These are phyloP conservation scores for Pseudozyma pruni DNA, from an alignment of 1,284 basidiomycete genomes.

Conservation along the genomic window DNA sequence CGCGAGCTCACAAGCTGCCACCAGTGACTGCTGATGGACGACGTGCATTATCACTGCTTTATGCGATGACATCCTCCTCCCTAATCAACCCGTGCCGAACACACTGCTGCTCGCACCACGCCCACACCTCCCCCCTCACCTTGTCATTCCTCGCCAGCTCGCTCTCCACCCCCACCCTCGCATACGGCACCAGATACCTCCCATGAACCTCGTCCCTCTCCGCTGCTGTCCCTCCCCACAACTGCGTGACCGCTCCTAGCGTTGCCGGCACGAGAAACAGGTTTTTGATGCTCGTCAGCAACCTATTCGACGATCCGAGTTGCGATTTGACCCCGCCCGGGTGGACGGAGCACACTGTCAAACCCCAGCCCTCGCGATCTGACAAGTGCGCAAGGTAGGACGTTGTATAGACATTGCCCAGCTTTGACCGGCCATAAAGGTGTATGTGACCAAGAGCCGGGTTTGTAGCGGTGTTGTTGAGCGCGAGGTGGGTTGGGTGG, in stretches of 20 bases:
- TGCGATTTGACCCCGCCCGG: constrained; percentile 46
- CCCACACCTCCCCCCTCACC: constrained; percentile 20
- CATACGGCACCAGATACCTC: constrained; percentile 51
- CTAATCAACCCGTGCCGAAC: constrained; percentile 11
- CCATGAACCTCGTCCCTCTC: constrained; percentile 26
- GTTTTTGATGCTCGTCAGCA: constrained; percentile 31
- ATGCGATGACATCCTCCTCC: constrained; percentile 1
- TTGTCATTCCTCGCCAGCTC: constrained; percentile 19
- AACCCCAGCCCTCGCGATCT: constrained; percentile 12
- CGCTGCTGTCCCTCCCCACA: constrained; percentile 40
- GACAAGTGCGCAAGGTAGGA: constrained; percentile 25
- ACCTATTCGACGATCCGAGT: constrained; percentile 1
- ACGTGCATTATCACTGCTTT: too few species aligned
- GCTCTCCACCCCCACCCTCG: constrained; percentile 26
- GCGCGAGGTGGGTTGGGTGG: constrained; percentile 12
- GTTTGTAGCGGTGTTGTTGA: constrained; percentile 8
- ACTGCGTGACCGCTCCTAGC: constrained; percentile 48
- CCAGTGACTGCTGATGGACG: too few species aligned
- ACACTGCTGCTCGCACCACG: constrained; percentile 51
- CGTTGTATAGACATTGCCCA: constrained; percentile 46
- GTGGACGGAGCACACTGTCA: constrained; percentile 43
- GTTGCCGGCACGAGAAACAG: constrained; percentile 27
- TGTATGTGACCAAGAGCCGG: constrained; percentile 15
- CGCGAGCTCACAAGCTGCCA: too few species aligned
- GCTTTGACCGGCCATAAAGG: constrained; percentile 49